A percentile compares a stretch with the other conserved stretches of the same genome.
phyloP scores from a whole-genome alignment of 192 early-diverging fungal genomes.

The Coemansia sp. region DNA sequence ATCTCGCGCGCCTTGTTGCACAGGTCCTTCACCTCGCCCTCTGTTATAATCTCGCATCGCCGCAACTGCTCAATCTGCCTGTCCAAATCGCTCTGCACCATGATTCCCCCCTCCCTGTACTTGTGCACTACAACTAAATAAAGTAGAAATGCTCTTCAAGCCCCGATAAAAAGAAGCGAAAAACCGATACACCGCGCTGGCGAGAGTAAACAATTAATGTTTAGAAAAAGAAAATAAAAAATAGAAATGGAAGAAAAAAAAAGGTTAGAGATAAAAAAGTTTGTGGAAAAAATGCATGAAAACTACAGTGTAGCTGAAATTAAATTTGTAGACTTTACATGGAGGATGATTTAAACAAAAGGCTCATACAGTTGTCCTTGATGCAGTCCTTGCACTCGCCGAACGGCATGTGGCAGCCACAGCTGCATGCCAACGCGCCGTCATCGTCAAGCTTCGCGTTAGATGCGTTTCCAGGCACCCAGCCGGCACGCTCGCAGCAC shows the following conservation, averaged over 20 bases:
- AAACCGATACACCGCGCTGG: no score
- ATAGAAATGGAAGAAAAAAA: slow-evolving; percentile 11
- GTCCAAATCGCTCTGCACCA: slow-evolving; percentile 55
- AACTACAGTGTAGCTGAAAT: no score
- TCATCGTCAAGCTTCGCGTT: slow-evolving; percentile 46
- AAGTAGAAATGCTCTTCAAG: no score
- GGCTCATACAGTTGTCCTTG: slow-evolving; percentile 52
- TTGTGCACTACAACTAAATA: no score
- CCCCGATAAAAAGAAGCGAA: no score
- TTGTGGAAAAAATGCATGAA: no score
- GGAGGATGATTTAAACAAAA: slow-evolving; percentile 17
- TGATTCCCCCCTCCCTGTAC: neutral
- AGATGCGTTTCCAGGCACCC: slow-evolving; percentile 26
- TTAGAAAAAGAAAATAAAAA: slow-evolving; percentile 2
- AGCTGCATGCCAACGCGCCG: slow-evolving; percentile 57
- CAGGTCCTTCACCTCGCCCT: slow-evolving; percentile 94
- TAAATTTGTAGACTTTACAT: neutral
- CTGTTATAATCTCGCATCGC: slow-evolving; percentile 90
- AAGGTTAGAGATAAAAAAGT: neutral
- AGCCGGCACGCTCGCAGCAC: slow-evolving; percentile 18
- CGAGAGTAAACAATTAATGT: neutral
- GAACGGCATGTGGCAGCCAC: slow-evolving; percentile 58
- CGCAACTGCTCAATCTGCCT: slow-evolving; percentile 85
- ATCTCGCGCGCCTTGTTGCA: slow-evolving; percentile 98
- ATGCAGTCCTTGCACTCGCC: slow-evolving; percentile 56